These are phyloP conservation scores for Phytophthora fragariae DNA, from an alignment of 352 stramenopile species.

Conservation along the genomic window DNA sequence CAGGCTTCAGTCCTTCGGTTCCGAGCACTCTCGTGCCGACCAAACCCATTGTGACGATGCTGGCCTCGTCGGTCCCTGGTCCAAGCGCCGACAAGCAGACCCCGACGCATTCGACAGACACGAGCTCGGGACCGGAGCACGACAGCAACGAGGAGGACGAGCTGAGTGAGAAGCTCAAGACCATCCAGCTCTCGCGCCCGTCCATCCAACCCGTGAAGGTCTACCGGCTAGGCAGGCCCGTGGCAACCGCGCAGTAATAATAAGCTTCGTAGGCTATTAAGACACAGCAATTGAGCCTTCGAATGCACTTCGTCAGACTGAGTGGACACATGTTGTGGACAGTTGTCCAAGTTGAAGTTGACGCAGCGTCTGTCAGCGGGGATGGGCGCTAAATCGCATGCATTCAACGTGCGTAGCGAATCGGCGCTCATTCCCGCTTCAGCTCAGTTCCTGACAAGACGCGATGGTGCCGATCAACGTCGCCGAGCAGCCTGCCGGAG, in stretches of 20 bases:
- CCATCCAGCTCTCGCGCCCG: constrained; percentile 71
- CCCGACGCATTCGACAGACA: constrained; percentile 8
- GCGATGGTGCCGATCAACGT: constrained; percentile 1
- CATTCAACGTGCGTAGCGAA: constrained; percentile 21
- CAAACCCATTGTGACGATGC: constrained; percentile 17
- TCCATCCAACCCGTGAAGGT: constrained; percentile 61
- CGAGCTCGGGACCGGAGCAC: constrained; percentile 26
- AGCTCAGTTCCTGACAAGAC: constrained; percentile 4
- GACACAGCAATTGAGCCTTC: neutral
- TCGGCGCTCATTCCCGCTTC: constrained; percentile 22
- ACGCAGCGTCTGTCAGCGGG: constrained; percentile 5
- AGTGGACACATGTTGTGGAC: neutral
- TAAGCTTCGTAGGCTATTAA: neutral
- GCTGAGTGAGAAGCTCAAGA: constrained; percentile 68
- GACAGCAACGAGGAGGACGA: constrained; percentile 61
- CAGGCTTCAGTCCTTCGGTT: constrained; percentile 5
- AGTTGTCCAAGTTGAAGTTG: constrained; percentile 28
- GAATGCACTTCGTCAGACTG: neutral
- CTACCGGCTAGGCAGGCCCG: constrained; percentile 39
- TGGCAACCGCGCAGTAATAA: neutral
- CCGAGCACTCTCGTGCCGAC: constrained; percentile 20
- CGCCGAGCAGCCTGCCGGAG: neutral
- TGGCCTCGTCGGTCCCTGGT: neutral
- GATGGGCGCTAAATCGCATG: constrained; percentile 21
- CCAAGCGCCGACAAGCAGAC: constrained; percentile 24